Evolutionary conservation across 345 rosid species (phyloP).

Genomic region (Brassica juncea): DNA sequence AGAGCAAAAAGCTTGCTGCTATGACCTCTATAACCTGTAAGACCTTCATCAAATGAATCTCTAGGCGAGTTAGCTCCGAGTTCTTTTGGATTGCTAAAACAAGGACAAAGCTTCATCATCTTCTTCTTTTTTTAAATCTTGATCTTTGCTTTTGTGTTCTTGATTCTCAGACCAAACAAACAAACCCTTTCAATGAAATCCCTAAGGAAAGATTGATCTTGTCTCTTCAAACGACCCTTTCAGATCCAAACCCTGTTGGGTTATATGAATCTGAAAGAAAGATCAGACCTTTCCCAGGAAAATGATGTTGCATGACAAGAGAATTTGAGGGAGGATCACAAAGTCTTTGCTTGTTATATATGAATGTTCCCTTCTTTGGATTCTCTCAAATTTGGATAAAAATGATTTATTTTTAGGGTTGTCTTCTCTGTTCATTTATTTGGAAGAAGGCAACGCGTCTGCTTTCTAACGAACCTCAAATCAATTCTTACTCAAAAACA

Average conservation of each 20-base stretch:
- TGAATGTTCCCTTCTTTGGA: conserved; percentile 35
- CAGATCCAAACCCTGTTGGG: conserved; percentile 43
- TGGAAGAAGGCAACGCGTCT: conserved; percentile 38
- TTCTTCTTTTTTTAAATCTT: not conserved
- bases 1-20: conserved; percentile 35
- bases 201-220: conserved; percentile 36
- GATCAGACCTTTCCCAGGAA: conserved; percentile 42
- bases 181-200: conserved; percentile 15
- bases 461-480: conserved; percentile 25
- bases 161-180: conserved; percentile 23
- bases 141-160: conserved; percentile 8
- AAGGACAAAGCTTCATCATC: conserved; percentile 45
- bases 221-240: conserved; percentile 21
- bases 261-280: conserved; percentile 40
- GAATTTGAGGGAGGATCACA: conserved; percentile 38
- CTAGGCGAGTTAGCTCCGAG: conserved; percentile 29
- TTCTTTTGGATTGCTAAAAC: conserved; percentile 28
- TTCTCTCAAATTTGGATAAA: conserved; percentile 36
- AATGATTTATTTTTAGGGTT: conserved; percentile 29
- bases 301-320: conserved; percentile 38
- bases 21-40: conserved; percentile 38
- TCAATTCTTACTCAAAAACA: conserved; percentile 14
- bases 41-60: conserved; percentile 43
- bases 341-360: conserved; percentile 37
- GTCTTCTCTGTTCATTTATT: conserved; percentile 31